phyloP scores from a whole-genome alignment of 208 protist genomes.

The Crithidia bombi region DNA sequence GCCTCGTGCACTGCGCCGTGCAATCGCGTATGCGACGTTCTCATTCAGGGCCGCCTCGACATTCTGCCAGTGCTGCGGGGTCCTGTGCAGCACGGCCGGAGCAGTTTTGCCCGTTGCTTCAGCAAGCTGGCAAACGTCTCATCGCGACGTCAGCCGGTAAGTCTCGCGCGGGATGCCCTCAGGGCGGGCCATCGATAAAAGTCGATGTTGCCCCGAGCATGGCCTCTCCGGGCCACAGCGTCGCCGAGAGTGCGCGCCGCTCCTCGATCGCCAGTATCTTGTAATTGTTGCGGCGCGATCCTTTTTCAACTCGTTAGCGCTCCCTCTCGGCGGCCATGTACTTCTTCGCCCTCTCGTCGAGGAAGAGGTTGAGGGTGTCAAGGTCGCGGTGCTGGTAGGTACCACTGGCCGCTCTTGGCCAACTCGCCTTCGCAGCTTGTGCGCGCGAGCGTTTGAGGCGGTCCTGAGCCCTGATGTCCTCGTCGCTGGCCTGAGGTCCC shows the following conservation, averaged over 20 bases:
- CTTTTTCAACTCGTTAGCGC: slow-evolving; percentile 51
- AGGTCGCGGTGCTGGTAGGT: slow-evolving; percentile 52
- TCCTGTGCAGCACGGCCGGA: slow-evolving; percentile 19
- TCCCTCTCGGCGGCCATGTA: slow-evolving; percentile 52
- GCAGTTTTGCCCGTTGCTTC: slow-evolving; percentile 34
- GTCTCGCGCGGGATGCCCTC: slow-evolving; percentile 57
- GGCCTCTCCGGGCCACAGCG: slow-evolving; percentile 13
- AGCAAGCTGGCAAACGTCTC: slow-evolving; percentile 29
- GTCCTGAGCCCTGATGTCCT: slow-evolving; percentile 44
- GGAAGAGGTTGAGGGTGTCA: slow-evolving; percentile 47
- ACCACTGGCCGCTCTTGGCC: slow-evolving; percentile 46
- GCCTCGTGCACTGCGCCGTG: slow-evolving; percentile 50
- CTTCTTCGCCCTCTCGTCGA: slow-evolving; percentile 49
- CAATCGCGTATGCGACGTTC: slow-evolving; percentile 46
- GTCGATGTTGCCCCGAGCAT: slow-evolving; percentile 16
- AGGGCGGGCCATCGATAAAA: slow-evolving; percentile 43
- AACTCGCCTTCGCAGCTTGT: slow-evolving; percentile 54
- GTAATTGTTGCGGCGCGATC: slow-evolving; percentile 62
- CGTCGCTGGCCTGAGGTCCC: slow-evolving; percentile 37
- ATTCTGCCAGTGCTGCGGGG: slow-evolving; percentile 20
- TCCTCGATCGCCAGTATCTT: slow-evolving; percentile 52
- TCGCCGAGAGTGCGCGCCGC: slow-evolving; percentile 37
- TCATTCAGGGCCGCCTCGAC: slow-evolving; percentile 43
- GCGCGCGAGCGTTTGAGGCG: slow-evolving; percentile 48
- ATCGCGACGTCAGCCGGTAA: slow-evolving; percentile 36